These are phyloP conservation scores for Claviceps quebecensis DNA, from an alignment of 2,329 filamentous ascomycete species.

Conservation along the genomic window DNA sequence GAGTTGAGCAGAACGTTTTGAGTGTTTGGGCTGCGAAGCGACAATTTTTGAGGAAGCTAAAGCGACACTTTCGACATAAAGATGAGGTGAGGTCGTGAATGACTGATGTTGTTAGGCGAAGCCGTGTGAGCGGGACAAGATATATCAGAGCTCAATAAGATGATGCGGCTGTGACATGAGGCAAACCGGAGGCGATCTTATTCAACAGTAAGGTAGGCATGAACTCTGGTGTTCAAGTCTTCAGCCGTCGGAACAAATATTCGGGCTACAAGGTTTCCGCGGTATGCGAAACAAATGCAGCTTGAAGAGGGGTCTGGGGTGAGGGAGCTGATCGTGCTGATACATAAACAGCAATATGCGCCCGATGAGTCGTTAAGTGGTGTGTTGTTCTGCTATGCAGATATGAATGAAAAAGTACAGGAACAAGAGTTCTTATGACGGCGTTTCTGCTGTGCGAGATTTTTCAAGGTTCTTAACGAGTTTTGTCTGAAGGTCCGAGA, in stretches of 20 bases:
- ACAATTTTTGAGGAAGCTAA: constrained; percentile 5
- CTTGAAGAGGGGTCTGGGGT: constrained; percentile 92
- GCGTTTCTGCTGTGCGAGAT: not conserved
- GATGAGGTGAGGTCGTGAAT: constrained; percentile 8
- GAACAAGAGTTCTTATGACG: not conserved
- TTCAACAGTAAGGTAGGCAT: constrained; percentile 41
- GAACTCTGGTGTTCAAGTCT: constrained; percentile 32
- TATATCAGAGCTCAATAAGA: constrained; percentile 39
- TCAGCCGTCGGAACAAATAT: constrained; percentile 91
- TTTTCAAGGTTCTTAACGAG: not conserved
- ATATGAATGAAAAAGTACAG: not conserved
- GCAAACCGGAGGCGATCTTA: constrained; percentile 32
- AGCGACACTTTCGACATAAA: constrained; percentile 26
- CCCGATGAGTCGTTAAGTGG: constrained; percentile 18
- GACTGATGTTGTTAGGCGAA: constrained; percentile 12
- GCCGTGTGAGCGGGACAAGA: constrained; percentile 26
- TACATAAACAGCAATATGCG: constrained; percentile 71
- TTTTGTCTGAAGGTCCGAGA: not conserved
- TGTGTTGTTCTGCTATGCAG: constrained; percentile 6
- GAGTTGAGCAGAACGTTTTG: not conserved
- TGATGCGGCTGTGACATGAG: constrained; percentile 41
- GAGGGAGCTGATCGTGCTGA: constrained; percentile 83
- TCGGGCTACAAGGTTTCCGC: constrained; percentile 83
- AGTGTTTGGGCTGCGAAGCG: constrained; percentile 10
- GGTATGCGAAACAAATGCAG: constrained; percentile 94